Conservation (phyloP, 176 grass and related monocot genomes). For the Lolium perenne region DNA sequence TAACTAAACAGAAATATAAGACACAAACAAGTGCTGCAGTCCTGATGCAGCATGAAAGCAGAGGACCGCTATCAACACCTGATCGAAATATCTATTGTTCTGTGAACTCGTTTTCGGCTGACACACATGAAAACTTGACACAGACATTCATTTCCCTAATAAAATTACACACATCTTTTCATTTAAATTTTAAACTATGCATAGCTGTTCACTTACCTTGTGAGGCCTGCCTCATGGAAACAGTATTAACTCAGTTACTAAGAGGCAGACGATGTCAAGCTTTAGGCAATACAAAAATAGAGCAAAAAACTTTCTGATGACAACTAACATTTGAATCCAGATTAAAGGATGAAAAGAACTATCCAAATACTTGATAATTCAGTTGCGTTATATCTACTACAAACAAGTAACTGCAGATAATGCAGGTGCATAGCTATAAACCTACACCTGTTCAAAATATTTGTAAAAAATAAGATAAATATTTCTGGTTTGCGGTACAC, state of each 20-base stretch:
- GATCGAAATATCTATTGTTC: background rate
- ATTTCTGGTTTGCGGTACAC: slow-evolving; percentile 3
- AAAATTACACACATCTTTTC: background rate
- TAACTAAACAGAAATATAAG: background rate
- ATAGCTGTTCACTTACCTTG: background rate
- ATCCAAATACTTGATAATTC: background rate
- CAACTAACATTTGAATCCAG: background rate
- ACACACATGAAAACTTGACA: background rate
- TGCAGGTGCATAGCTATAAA: background rate
- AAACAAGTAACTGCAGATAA: background rate
- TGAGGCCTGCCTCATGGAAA: background rate
- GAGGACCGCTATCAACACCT: background rate
- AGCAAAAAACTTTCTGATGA: background rate
- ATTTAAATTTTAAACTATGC: background rate
- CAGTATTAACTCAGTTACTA: background rate
- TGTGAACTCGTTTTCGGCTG: background rate
- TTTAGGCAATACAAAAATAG: background rate
- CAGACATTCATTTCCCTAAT: background rate
- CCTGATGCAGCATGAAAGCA: slow-evolving; percentile 28
- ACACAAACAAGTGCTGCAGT: background rate
- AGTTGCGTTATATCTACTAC: background rate
- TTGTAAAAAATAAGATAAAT: background rate
- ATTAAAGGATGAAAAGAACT: background rate
- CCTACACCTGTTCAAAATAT: background rate
- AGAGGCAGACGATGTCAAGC: background rate